Evolutionary conservation across 1,284 basidiomycete species (phyloP).

Genomic region (Wallemia hederae): DNA sequence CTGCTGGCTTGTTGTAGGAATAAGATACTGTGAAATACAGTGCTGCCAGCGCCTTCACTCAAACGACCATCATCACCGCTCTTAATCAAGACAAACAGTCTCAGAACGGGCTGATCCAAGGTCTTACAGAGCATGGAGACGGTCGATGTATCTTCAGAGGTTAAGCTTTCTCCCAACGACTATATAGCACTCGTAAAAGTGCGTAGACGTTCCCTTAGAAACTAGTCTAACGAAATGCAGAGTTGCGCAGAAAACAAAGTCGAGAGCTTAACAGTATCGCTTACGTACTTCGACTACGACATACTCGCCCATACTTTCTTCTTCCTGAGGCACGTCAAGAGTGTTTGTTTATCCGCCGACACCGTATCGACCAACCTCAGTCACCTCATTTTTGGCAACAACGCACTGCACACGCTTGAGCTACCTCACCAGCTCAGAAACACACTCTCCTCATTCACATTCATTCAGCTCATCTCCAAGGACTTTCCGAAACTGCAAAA

Average conservation of each 20-base stretch:
- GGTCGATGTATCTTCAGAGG: background rate
- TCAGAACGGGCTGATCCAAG: too few relatives aligned
- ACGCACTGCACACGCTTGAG: too few relatives aligned
- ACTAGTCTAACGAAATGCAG: background rate
- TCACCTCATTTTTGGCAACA: too few relatives aligned
- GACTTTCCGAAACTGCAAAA: background rate
- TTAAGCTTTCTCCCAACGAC: background rate
- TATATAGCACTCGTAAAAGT: background rate
- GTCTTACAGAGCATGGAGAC: too few relatives aligned
- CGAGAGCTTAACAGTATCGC: background rate
- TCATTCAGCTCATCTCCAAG: background rate
- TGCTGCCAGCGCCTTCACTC: too few relatives aligned
- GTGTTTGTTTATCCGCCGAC: too few relatives aligned
- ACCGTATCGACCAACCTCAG: too few relatives aligned
- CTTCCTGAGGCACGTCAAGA: too few relatives aligned
- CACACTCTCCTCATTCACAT: background rate
- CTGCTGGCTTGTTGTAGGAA: too few relatives aligned
- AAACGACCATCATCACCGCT: too few relatives aligned
- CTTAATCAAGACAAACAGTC: too few relatives aligned
- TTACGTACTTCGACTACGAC: background rate
- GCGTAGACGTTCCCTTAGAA: background rate
- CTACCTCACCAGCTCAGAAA: background rate
- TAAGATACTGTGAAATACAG: too few relatives aligned
- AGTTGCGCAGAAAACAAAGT: background rate
- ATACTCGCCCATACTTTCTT: background rate